These are phyloP conservation scores for Mucor piriformis DNA, from an alignment of 371 early-diverging fungal species.

Conservation along the genomic window DNA sequence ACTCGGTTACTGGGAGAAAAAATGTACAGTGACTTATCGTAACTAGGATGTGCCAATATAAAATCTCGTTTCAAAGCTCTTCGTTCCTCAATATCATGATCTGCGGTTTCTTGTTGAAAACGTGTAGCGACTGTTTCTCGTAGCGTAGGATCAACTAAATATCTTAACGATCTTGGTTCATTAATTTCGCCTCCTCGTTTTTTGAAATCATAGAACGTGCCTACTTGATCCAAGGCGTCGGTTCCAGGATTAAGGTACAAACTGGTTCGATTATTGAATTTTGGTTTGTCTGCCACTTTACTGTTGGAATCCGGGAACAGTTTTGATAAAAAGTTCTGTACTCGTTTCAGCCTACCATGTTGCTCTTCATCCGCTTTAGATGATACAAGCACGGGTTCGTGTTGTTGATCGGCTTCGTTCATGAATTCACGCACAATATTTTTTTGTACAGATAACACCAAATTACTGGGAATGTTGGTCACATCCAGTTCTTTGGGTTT, in stretches of 20 bases:
- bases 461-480: conserved; percentile 41
- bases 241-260: conserved; percentile 15
- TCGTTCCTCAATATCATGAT: conserved; percentile 47
- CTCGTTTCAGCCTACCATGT: conserved; percentile 4
- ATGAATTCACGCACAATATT: conserved; percentile 57
- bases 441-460: conserved; percentile 51
- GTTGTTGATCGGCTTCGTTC: conserved; percentile 23
- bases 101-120: conserved; percentile 31
- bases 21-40: conserved; percentile 63
- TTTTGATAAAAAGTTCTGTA: conserved; percentile 9
- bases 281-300: neutral
- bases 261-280: conserved; percentile 4
- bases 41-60: conserved; percentile 62
- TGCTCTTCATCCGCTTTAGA: neutral
- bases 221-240: conserved; percentile 27
- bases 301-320: conserved; percentile 5
- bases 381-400: neutral
- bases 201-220: conserved; percentile 30
- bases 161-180: conserved; percentile 32
- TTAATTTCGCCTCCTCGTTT: conserved; percentile 14
- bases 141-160: conserved; percentile 31
- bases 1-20: conserved; percentile 56
- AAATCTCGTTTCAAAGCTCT: conserved; percentile 58
- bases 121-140: conserved; percentile 32
- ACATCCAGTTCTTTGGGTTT: conserved; percentile 52